phyloP scores from a whole-genome alignment of 176 grass and related monocot species.

The Guadua angustifolia region DNA sequence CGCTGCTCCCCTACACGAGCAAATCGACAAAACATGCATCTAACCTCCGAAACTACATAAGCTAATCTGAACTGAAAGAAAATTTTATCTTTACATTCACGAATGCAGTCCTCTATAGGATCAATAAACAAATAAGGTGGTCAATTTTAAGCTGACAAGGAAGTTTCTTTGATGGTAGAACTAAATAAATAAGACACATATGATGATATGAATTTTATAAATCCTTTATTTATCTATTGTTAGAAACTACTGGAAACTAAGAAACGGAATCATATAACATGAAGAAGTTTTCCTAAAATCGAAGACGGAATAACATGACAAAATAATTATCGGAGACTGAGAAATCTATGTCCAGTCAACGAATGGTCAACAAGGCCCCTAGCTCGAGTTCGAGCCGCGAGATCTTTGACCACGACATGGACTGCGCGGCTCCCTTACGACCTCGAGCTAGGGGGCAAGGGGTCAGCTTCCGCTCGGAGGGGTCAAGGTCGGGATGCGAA shows the following conservation, averaged over 20 bases:
- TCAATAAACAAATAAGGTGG: background rate
- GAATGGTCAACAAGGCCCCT: too few species aligned
- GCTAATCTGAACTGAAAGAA: conserved; percentile 85
- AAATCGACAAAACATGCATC: too few species aligned
- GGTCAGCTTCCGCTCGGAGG: too few species aligned
- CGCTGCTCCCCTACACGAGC: too few species aligned
- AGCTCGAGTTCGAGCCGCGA: too few species aligned
- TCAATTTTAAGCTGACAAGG: conserved; percentile 5
- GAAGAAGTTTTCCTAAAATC: background rate
- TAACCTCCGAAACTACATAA: conserved; percentile 82
- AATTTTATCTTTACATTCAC: conserved; percentile 32
- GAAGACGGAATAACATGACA: too few species aligned
- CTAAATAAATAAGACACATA: background rate
- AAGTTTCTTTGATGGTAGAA: conserved; percentile 18
- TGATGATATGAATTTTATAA: background rate
- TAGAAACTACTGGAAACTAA: background rate
- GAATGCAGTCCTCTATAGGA: background rate
- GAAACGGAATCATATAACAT: conserved; percentile 1
- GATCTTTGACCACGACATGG: too few species aligned
- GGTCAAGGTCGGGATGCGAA: too few species aligned
- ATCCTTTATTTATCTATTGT: background rate
- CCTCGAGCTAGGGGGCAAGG: too few species aligned
- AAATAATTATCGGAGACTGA: too few species aligned
- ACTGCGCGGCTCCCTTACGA: too few species aligned
- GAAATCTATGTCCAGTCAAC: too few species aligned